Conservation (phyloP, 2,329 filamentous ascomycete genomes). For the Colletotrichum higginsianum region DNA sequence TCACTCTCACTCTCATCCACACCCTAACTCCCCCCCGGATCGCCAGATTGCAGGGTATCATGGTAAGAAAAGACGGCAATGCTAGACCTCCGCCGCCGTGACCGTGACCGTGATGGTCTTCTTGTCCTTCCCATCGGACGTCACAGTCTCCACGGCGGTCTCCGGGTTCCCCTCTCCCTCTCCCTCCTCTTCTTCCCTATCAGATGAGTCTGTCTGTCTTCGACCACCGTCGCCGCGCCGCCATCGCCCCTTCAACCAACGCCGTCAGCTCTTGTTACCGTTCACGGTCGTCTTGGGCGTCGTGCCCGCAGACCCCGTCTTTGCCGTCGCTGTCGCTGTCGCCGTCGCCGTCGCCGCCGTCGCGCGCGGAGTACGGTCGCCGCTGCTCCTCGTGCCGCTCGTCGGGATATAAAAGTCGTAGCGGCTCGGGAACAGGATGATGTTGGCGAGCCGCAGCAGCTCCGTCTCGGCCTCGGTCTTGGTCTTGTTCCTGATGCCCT, state of each 20-base stretch:
- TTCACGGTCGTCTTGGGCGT: slow-evolving; percentile 16
- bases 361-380: slow-evolving; percentile 42
- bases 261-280: slow-evolving; percentile 42
- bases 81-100: slow-evolving; percentile 30
- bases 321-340: too few species aligned
- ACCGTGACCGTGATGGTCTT: slow-evolving; percentile 40
- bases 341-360: slow-evolving; percentile 19
- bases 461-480: slow-evolving; percentile 63
- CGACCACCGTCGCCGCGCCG: slow-evolving; percentile 33
- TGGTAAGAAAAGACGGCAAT: slow-evolving; percentile 37
- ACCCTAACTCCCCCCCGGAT: neutral
- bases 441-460: slow-evolving; percentile 68
- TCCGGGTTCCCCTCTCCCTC: slow-evolving; percentile 22
- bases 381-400: slow-evolving; percentile 34
- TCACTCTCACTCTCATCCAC: neutral
- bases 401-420: slow-evolving; percentile 44
- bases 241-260: slow-evolving; percentile 46
- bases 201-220: slow-evolving; percentile 19
- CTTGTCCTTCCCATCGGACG: slow-evolving; percentile 17
- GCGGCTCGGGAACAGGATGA: slow-evolving; percentile 66
- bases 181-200: slow-evolving; percentile 10
- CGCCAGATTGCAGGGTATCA: slow-evolving; percentile 40
- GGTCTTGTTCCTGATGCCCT: slow-evolving; percentile 47
- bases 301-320: neutral
- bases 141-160: slow-evolving; percentile 27